Conservation (phyloP, 192 early-diverging fungal species). For the Podila minutissima region DNA sequence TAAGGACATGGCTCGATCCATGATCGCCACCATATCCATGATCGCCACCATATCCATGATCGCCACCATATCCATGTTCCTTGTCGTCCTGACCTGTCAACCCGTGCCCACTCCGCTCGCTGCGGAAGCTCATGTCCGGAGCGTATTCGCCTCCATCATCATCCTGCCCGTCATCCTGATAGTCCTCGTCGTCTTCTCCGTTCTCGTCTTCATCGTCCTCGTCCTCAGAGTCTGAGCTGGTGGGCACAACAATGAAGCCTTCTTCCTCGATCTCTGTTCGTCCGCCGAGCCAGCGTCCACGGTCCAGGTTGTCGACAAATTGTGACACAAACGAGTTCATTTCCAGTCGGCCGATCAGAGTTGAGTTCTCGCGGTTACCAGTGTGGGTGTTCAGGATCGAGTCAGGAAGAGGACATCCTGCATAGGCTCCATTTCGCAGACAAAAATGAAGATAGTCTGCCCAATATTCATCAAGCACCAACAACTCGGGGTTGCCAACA, state of each 20-base stretch:
- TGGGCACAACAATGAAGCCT: constrained; percentile 38
- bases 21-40: constrained; percentile 11
- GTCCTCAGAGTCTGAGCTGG: constrained; percentile 19
- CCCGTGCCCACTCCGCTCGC: neutral
- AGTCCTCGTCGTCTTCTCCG: constrained; percentile 1
- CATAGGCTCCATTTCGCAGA: constrained; percentile 42
- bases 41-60: too few species aligned
- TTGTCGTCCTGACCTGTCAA: neutral
- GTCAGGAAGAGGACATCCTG: constrained; percentile 32
- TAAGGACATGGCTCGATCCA: constrained; percentile 22
- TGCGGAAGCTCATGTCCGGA: constrained; percentile 3
- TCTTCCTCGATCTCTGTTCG: constrained; percentile 23
- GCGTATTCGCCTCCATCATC: constrained; percentile 3
- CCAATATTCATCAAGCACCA: constrained; percentile 46
- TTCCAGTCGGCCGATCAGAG: constrained; percentile 37
- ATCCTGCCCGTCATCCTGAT: neutral
- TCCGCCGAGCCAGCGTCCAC: constrained; percentile 35
- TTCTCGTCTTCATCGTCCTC: constrained; percentile 14
- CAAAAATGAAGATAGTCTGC: constrained; percentile 45
- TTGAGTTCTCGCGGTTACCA: constrained; percentile 17
- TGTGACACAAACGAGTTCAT: constrained; percentile 49
- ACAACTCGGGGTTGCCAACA: constrained; percentile 48
- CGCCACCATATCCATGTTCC: constrained; percentile 8
- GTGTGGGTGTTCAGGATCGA: constrained; percentile 41
- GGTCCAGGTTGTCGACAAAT: constrained; percentile 41